Evolutionary conservation across 2,329 filamentous ascomycete species (phyloP).

Genomic region (Aureobasidium sp.): DNA sequence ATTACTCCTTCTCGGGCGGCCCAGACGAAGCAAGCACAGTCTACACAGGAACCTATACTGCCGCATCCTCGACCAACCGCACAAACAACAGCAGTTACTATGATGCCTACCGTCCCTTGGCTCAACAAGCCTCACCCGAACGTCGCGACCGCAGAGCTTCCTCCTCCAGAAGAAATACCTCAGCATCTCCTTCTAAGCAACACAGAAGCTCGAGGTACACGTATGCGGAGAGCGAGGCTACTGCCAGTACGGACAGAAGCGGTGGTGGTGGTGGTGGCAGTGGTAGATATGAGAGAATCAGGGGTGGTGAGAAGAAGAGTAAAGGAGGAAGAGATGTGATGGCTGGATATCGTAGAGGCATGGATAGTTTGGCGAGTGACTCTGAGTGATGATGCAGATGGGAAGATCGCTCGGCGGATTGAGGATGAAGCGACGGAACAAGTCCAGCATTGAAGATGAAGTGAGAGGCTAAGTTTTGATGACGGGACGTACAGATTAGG

Average conservation of each 20-base stretch:
- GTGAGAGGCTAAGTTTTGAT: no score
- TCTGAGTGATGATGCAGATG: background rate
- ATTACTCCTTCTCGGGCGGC: slow-evolving; percentile 26
- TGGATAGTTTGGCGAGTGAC: slow-evolving; percentile 32
- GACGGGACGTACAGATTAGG: no score
- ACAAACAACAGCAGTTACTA: slow-evolving; percentile 24
- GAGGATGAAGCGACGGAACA: no score
- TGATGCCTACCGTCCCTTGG: slow-evolving; percentile 25
- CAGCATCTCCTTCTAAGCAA: background rate
- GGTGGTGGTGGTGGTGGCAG: slow-evolving; percentile 20
- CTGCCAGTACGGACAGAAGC: slow-evolving; percentile 29
- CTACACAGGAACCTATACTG: slow-evolving; percentile 30
- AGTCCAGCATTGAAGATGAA: no score
- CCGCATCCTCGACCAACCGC: slow-evolving; percentile 15
- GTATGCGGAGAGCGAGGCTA: slow-evolving; percentile 25
- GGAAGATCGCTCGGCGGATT: no score
- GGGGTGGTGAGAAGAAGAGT: slow-evolving; percentile 16
- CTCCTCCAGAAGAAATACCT: background rate
- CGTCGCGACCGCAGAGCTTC: background rate
- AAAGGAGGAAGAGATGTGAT: slow-evolving; percentile 11
- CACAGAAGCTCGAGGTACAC: background rate
- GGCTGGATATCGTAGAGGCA: slow-evolving; percentile 21
- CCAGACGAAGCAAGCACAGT: slow-evolving; percentile 27
- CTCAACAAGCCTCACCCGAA: slow-evolving; percentile 12
- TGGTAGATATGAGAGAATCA: slow-evolving; percentile 37